Evolutionary conservation across 345 rosid genomes (phyloP), one percentile per base, ranked within the genome.

Genomic region (Mercurialis annua): DNA sequence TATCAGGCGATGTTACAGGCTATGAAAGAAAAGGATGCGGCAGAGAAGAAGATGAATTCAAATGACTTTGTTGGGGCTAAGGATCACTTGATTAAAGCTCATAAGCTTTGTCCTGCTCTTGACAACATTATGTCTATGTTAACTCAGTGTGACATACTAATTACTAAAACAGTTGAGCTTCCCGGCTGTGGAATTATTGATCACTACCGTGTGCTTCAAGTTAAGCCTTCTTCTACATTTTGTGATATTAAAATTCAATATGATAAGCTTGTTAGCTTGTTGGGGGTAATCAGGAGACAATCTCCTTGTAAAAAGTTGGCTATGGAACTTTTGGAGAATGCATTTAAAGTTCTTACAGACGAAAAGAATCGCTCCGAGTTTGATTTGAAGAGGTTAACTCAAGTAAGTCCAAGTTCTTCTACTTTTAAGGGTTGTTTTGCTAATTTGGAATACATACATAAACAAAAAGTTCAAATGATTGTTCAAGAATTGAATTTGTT

Each of bases 291-390:
- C 46, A 60, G 31, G 43, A 59, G 47, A 26, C 47, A 44, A 0
- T 65, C 64, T 31, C 74, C 68, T 6, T 68, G 68, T 29, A 61
- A 68, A 0, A 33, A 65, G 12, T 67, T 60, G 64, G 78, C 78
- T 38, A 58, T 67, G 59, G 18, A 27, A 43, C 66, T 62, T 21
- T 21, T 74, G 29, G 33, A 59, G 16, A 44, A 62, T 29, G 73
- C 73, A 43, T 60, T 63, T 1, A 16, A 23, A 24, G 67, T 58
- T n/a, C 76, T 73, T 36, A 46, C 55, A 16, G 70, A 71, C 29
- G 6, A n/a, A 2, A 67, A 52, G 10, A 62, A 46, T 21, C 72
- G 64, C 16, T 47, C 67, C 8, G 61, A 71, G 47, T 73, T 67
- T 21, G 52, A 67, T 56, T 62, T 10, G 40, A 67, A 49, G 56